These are phyloP conservation scores for Saturnispora zaruensis DNA, from an alignment of 805 yeast genomes.

Conservation along the genomic window DNA sequence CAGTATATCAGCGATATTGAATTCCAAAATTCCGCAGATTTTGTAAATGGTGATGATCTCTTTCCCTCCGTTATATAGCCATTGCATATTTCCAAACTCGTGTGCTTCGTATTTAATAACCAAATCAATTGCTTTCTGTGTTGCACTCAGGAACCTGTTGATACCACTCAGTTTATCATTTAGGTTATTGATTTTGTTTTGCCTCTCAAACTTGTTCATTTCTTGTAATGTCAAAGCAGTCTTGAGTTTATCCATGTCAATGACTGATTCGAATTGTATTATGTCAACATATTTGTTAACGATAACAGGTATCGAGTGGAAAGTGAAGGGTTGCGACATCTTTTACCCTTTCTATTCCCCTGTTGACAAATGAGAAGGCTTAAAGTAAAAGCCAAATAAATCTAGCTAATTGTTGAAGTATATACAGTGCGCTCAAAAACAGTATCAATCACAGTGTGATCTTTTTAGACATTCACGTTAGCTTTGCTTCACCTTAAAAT, in stretches of 20 bases:
- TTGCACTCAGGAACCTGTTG: background rate
- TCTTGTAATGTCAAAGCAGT: background rate
- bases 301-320: constrained; percentile 3
- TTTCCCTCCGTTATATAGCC: constrained; percentile 29
- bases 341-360: background rate
- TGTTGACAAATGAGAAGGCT: background rate
- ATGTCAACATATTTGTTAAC: constrained; percentile 5
- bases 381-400: background rate
- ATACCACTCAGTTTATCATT: background rate
- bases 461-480: background rate
- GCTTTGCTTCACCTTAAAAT: background rate
- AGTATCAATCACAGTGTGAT: background rate
- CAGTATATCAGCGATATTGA: constrained; percentile 28
- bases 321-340: constrained; percentile 21
- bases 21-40: constrained; percentile 29
- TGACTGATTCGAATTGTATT: background rate
- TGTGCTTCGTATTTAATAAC: constrained; percentile 2
- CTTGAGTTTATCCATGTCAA: background rate
- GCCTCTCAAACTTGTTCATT: background rate
- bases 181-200: background rate
- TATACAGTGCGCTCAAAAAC: background rate
- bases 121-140: background rate
- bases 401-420: background rate
- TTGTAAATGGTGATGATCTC: constrained; percentile 27
- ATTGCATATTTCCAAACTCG: constrained; percentile 10